Base-by-base conservation (phyloP, 345 rosid species). In the Sisymbrium irio region DNA sequence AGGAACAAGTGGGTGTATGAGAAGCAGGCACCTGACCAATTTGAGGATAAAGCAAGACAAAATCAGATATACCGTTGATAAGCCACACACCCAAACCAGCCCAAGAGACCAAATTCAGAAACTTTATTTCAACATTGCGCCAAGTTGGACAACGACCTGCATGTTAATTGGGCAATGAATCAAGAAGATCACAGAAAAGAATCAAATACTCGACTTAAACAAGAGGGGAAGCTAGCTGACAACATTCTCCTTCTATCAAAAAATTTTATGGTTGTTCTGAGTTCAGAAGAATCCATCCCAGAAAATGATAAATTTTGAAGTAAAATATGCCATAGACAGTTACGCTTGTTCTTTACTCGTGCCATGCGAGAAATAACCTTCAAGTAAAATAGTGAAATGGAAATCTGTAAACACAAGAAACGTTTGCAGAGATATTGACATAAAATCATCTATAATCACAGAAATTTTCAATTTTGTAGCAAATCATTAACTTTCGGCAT, bases 71-170 rank as follows among this genome's bases (percentile, higher is more conserved):
- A n/a, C n/a, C n/a, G n/a, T n/a, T n/a, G n/a, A n/a, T n/a, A n/a
- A n/a, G n/a, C n/a, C n/a, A n/a, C n/a, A n/a, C n/a, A n/a, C 72
- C 96, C 98, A 64, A 73, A 75, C 95, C 97, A 94, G 70, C 87
- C 93, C 80, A 89, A 86, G 76, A 88, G 87, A 66, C 84, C 91
- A 76, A 73, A 80, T 69, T 89, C 96, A 63, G 90, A 87, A 70
- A 91, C 81, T 85, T 83, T 84, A 74, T 60, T 80, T n/a, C 70
- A 91, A 78, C 53, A 94, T 79, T 65, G 83, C 80, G 49, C 93
- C 89, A 45, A 94, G 86, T 67, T 57, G 79, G 39, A 41, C 63
- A 74, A 88, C 67, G 79, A 80, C 79, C 97, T 93, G 93, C 78
- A 77, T 6, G 36, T 69, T 44, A 53, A 33, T 25, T 62, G 50